Evolutionary conservation across 257 asterid species (phyloP).

Genomic region (Phtheirospermum japonicum): DNA sequence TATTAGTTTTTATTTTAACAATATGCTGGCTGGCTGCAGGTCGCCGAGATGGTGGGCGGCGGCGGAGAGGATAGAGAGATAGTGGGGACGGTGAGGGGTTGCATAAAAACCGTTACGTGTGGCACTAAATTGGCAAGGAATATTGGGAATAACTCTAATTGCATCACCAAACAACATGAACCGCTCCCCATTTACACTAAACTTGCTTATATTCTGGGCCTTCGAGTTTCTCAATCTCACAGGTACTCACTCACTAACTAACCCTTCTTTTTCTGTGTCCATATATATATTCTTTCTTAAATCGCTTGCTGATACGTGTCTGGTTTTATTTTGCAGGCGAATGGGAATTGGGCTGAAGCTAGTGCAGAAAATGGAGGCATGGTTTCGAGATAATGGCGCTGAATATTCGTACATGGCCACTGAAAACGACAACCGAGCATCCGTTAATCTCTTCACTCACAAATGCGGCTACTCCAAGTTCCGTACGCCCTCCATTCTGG

Average conservation of each 20-base stretch:
- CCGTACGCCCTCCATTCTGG: slow-evolving; percentile 75
- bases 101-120: slow-evolving; percentile 82
- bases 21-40: slow-evolving; percentile 31
- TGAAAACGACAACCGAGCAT: slow-evolving; percentile 72
- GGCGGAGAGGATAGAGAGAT: slow-evolving; percentile 40
- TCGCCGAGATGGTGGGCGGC: slow-evolving; percentile 65
- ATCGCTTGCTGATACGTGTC: no score
- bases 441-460: slow-evolving; percentile 65
- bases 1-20: no score
- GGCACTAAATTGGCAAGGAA: slow-evolving; percentile 50
- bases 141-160: neutral
- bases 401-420: slow-evolving; percentile 89
- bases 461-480: slow-evolving; percentile 77
- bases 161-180: slow-evolving; percentile 4
- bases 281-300: neutral
- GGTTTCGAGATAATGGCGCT: slow-evolving; percentile 75
- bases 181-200: slow-evolving; percentile 63
- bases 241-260: no score
- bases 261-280: no score
- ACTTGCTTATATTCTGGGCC: slow-evolving; percentile 86
- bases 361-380: slow-evolving; percentile 55
- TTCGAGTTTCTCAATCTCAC: slow-evolving; percentile 83
- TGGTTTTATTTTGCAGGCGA: slow-evolving; percentile 60
- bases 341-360: slow-evolving; percentile 77
- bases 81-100: slow-evolving; percentile 84